These are phyloP conservation scores for Agroathelia rolfsii DNA, from an alignment of 1,284 basidiomycete genomes.

Conservation along the genomic window DNA sequence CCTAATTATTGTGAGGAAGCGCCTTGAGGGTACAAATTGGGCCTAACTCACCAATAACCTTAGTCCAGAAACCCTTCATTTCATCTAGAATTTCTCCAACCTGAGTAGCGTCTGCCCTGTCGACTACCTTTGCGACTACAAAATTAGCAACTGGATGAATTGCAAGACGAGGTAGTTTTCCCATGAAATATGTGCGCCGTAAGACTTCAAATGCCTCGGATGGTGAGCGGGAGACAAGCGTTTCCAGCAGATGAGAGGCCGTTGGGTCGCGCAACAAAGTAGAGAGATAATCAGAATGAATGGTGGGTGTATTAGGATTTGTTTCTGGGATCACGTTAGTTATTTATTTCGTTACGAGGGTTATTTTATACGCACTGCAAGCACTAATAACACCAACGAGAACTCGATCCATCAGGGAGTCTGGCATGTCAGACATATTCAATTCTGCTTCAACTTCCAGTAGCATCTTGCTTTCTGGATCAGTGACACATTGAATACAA, in stretches of 20 bases:
- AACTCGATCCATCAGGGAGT: slow-evolving; percentile 76
- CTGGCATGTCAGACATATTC: slow-evolving; percentile 44
- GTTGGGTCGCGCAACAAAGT: slow-evolving; percentile 77
- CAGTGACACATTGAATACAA: slow-evolving; percentile 6
- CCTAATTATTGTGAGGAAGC: slow-evolving; percentile 23
- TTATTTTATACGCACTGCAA: slow-evolving; percentile 35
- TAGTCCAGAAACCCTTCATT: slow-evolving; percentile 42
- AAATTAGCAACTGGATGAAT: slow-evolving; percentile 88
- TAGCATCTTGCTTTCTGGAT: slow-evolving; percentile 70
- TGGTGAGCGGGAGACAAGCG: slow-evolving; percentile 57
- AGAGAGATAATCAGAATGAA: slow-evolving; percentile 65
- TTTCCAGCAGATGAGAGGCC: slow-evolving; percentile 82
- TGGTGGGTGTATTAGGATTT: slow-evolving; percentile 22
- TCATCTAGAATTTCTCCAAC: slow-evolving; percentile 51
- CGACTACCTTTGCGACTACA: slow-evolving; percentile 72
- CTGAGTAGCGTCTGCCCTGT: slow-evolving; percentile 43
- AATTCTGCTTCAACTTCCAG: slow-evolving; percentile 70
- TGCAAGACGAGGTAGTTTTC: slow-evolving; percentile 63
- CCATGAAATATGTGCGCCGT: slow-evolving; percentile 72
- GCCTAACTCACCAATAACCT: slow-evolving; percentile 39
- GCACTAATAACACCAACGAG: slow-evolving; percentile 72
- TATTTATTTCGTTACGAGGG: neutral
- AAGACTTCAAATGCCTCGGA: slow-evolving; percentile 51
- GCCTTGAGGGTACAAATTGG: slow-evolving; percentile 14
- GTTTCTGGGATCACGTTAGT: slow-evolving; percentile 22